Evolutionary conservation across 345 rosid species (phyloP).

Genomic region (Pelargonium nanum): DNA sequence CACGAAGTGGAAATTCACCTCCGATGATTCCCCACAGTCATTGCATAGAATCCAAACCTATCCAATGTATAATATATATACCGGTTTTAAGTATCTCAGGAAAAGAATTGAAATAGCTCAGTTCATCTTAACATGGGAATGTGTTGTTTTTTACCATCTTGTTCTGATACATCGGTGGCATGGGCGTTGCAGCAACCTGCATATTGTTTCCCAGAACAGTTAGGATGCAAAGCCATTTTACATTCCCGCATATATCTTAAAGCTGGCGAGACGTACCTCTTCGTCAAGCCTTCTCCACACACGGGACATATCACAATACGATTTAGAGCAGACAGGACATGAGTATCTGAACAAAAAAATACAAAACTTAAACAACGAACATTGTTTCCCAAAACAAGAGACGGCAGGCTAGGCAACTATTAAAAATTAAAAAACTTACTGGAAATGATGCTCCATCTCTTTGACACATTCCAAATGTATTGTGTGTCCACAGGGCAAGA

Average conservation of each 20-base stretch:
- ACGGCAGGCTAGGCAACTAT: background rate
- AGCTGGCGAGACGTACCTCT: slow-evolving; percentile 20
- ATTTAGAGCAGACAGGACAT: slow-evolving; percentile 57
- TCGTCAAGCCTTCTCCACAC: slow-evolving; percentile 39
- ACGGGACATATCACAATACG: slow-evolving; percentile 36
- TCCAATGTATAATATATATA: background rate
- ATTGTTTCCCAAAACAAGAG: background rate
- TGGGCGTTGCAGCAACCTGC: slow-evolving; percentile 42
- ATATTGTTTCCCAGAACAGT: background rate
- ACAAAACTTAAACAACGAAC: background rate
- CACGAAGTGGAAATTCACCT: slow-evolving; percentile 33
- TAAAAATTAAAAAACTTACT: slow-evolving; percentile 27
- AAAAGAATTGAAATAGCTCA: background rate
- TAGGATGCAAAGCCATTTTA: too few species aligned
- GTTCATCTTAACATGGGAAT: background rate
- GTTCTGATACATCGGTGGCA: slow-evolving; percentile 38
- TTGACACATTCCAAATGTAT: slow-evolving; percentile 65
- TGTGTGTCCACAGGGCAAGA: slow-evolving; percentile 63
- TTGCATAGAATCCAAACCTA: slow-evolving; percentile 65
- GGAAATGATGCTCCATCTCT: slow-evolving; percentile 52
- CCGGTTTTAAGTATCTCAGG: background rate
- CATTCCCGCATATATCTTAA: too few species aligned
- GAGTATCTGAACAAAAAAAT: slow-evolving; percentile 35
- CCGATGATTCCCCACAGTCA: slow-evolving; percentile 40
- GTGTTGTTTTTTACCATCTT: slow-evolving; percentile 24